A percentile compares a stretch with the other conserved stretches of the same genome.
Conservation (phyloP, 306 rosid species). For the apple (Malus domestica) region DNA sequence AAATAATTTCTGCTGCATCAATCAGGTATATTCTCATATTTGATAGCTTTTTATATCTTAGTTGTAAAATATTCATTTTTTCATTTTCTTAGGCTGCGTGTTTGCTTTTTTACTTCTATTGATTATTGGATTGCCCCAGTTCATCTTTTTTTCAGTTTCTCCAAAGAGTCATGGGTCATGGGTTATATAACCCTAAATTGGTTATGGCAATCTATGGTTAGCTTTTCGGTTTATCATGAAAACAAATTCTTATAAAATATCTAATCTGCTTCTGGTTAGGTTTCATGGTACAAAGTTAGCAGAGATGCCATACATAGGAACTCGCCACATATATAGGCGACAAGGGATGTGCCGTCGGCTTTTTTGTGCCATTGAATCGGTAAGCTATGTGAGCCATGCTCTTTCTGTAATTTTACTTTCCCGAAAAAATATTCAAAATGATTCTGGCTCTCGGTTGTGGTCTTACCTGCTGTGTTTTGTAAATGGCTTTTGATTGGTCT, state of each 20-base stretch:
- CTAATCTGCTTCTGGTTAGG: constrained; percentile 39
- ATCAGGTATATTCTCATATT: constrained; percentile 44
- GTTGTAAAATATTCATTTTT: background rate
- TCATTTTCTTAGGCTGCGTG: background rate
- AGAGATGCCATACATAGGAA: constrained; percentile 98
- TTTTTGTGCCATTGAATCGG: constrained; percentile 79
- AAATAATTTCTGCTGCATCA: constrained; percentile 85
- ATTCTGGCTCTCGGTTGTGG: background rate
- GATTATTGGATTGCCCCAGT: background rate
- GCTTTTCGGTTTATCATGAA: background rate
- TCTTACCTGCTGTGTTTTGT: constrained; percentile 12
- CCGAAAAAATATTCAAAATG: background rate
- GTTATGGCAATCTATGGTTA: background rate
- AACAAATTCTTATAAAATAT: constrained; percentile 8
- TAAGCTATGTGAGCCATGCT: constrained; percentile 32
- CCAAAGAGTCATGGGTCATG: background rate
- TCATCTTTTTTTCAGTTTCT: background rate
- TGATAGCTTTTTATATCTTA: background rate
- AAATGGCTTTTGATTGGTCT: constrained; percentile 18
- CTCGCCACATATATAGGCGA: constrained; percentile 89
- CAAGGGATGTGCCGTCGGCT: constrained; percentile 99
- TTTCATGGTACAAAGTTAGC: constrained; percentile 89
- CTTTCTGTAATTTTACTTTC: constrained; percentile 14
- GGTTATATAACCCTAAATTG: background rate
- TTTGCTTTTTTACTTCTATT: background rate